These are phyloP conservation scores for Boletus pseudo-olivaceus DNA, from an alignment of 768 basidiomycete species.

Conservation along the genomic window DNA sequence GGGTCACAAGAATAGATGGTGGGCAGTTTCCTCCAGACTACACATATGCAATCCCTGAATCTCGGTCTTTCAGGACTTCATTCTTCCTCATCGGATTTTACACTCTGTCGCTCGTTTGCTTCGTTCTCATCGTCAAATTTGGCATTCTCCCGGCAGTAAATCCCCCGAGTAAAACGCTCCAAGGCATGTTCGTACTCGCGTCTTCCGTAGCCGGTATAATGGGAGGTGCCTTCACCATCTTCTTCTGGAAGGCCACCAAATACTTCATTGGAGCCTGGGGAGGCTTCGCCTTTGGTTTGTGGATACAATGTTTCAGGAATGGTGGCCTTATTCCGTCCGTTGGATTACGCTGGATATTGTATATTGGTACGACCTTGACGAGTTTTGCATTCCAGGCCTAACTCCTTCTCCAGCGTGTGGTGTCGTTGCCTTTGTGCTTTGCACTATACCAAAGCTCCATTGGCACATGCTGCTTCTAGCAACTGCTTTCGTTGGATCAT, in stretches of 20 bases:
- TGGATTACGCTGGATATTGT: conserved; percentile 85
- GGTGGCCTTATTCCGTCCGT: conserved; percentile 78
- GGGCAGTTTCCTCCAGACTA: conserved; percentile 21
- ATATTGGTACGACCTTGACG: conserved; percentile 57
- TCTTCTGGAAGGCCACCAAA: conserved; percentile 88
- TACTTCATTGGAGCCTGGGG: conserved; percentile 62
- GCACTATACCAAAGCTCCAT: conserved; percentile 83
- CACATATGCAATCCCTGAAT: conserved; percentile 4
- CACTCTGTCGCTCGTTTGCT: conserved; percentile 77
- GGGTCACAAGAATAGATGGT: conserved; percentile 97
- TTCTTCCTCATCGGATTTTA: conserved; percentile 94
- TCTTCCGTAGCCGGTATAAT: conserved; percentile 75
- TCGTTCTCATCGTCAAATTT: conserved; percentile 84
- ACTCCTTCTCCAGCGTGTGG: conserved; percentile 49
- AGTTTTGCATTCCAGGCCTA: conserved; percentile 13
- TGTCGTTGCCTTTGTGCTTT: conserved; percentile 76
- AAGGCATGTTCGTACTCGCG: conserved; percentile 88
- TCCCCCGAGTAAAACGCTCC: conserved; percentile 71
- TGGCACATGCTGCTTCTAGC: conserved; percentile 83
- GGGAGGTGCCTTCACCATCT: conserved; percentile 82
- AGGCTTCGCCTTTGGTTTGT: conserved; percentile 83
- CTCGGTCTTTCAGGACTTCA: conserved; percentile 62
- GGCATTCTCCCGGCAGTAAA: conserved; percentile 84
- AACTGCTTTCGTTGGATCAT: conserved; percentile 87
- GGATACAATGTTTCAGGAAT: conserved; percentile 80